These are phyloP conservation scores for Tulasnella sp. DNA, from an alignment of 768 basidiomycete species.

Conservation along the genomic window DNA sequence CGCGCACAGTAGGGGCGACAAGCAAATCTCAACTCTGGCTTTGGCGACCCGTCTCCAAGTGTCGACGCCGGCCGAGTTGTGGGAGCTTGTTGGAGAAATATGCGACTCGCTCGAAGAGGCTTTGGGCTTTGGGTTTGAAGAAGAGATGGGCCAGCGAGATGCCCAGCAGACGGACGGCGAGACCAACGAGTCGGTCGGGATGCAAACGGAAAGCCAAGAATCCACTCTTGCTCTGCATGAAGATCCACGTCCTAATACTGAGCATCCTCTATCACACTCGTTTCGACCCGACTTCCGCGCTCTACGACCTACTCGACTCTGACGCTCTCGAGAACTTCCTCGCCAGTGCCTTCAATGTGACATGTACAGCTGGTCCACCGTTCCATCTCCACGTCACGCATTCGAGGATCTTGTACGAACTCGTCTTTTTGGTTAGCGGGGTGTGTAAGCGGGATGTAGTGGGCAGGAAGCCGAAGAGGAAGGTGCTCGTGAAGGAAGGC, in stretches of 20 bases:
- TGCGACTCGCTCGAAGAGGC: constrained; percentile 44
- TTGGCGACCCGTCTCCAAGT: constrained; percentile 51
- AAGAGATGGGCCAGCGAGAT: neutral
- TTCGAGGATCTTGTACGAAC: constrained; percentile 53
- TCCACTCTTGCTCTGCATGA: constrained; percentile 30
- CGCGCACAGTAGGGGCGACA: constrained; percentile 15
- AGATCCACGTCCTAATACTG: constrained; percentile 55
- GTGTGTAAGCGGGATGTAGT: constrained; percentile 64
- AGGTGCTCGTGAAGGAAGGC: too few relatives aligned
- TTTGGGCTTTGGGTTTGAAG: constrained; percentile 38
- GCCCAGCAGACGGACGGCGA: constrained; percentile 7
- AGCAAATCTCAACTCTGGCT: constrained; percentile 24
- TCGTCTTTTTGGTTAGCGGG: constrained; percentile 60
- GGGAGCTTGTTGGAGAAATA: constrained; percentile 45
- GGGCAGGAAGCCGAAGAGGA: constrained; percentile 65
- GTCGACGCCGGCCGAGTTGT: constrained; percentile 47
- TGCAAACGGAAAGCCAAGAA: constrained; percentile 22
- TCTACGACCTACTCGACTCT: constrained; percentile 63
- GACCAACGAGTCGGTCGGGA: neutral
- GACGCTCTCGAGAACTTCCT: constrained; percentile 39
- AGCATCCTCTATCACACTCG: constrained; percentile 52
- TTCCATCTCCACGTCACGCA: constrained; percentile 52
- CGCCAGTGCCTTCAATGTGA: constrained; percentile 37
- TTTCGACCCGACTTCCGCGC: constrained; percentile 46
- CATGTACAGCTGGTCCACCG: constrained; percentile 35